Conservation (phyloP, 2,329 filamentous ascomycete genomes). For the Pseudogymnoascus sp. region DNA sequence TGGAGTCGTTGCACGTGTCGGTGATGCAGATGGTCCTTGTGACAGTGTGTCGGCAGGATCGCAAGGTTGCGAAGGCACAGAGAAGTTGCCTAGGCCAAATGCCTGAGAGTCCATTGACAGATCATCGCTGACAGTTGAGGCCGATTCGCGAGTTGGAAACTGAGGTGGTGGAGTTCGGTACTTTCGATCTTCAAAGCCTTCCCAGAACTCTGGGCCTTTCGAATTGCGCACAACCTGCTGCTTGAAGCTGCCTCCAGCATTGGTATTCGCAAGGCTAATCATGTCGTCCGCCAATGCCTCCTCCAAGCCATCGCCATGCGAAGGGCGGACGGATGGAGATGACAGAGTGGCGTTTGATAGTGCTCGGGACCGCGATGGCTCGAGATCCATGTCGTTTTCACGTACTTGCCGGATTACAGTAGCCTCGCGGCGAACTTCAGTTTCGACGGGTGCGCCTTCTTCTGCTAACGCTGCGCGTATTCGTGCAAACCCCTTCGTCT, state of each 20-base stretch:
- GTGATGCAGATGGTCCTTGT: constrained; percentile 22
- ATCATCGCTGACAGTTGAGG: constrained; percentile 58
- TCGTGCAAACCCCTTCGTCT: constrained; percentile 90
- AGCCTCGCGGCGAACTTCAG: constrained; percentile 80
- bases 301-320: constrained; percentile 54
- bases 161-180: constrained; percentile 44
- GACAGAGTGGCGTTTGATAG: constrained; percentile 52
- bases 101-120: constrained; percentile 62
- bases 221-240: constrained; percentile 64
- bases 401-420: constrained; percentile 93
- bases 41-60: constrained; percentile 11
- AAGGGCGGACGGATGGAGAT: constrained; percentile 56
- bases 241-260: constrained; percentile 51
- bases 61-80: constrained; percentile 10
- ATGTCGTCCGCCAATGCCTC: constrained; percentile 62
- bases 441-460: constrained; percentile 78
- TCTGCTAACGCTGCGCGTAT: constrained; percentile 85
- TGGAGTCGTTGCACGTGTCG: constrained; percentile 27
- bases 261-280: constrained; percentile 31
- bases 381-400: constrained; percentile 68
- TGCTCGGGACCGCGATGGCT: constrained; percentile 33
- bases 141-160: constrained; percentile 49
- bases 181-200: constrained; percentile 62
- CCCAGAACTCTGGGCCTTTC: constrained; percentile 68
- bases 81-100: constrained; percentile 16